Evolutionary conservation across 129 eudicot genomes (phyloP), one percentile per base, ranked within the genome.

Genomic region (Smallanthus sonchifolius): DNA sequence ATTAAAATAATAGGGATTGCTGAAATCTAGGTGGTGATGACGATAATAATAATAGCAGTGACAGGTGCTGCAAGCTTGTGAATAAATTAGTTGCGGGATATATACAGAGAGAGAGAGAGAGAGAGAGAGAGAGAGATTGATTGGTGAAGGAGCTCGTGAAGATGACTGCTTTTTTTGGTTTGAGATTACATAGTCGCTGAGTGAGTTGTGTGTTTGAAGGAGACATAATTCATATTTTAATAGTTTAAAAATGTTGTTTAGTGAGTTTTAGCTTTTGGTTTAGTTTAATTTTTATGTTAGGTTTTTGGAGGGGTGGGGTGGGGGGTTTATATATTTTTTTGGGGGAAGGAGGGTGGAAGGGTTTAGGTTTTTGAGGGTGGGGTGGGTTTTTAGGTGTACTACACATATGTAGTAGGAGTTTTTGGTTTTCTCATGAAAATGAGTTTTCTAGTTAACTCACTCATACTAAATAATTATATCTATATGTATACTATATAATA

Each of bases 11-110:
- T 79, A 57, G 48, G 14, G 43, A 79, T 79, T 62, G 83, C 65
- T 79, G 74, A 79, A 67, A 79, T 72, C 63, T 79, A 72, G 83
- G 83, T 79, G 78, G 73, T 72, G 83, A 64, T 79, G 68, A 71
- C 51, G 75, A 76, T 55, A 34, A 65, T 51, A 67, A 77, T 56
- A 68, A 77, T 69, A 38, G 55, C 14, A 45, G 45, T 76, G 67
- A 56, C 80, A 52, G 69, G 45, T 75, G 80, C 51, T 66, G 64
- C 69, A 30, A 24, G 20, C 43, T 75, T 75, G 65, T 59, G 67
- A 74, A 74, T 74, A 62, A 61, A 43, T 73, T 60, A 75, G 28
- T 13, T n/a, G 67, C 1, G 65, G 24, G 28, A 19, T 38, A 42
- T 57, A 64, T 8, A 65, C 4, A 48, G 42, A 75, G 7, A 75